Evolutionary conservation across 2,329 filamentous ascomycete species (phyloP).

Genomic region (Basipetospora chlamydospora): DNA sequence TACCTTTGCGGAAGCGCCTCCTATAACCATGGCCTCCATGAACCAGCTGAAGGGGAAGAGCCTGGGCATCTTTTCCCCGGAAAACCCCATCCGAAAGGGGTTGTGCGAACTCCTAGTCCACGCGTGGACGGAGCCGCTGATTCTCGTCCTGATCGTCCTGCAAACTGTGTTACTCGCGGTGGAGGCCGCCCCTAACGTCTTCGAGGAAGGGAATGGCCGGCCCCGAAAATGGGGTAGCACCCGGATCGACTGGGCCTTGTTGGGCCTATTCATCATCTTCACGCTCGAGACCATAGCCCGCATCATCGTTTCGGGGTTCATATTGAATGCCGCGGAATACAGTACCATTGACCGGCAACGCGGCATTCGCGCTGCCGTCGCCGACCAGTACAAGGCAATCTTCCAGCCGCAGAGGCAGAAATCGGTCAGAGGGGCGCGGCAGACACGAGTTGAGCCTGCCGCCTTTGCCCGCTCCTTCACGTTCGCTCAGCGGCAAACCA

Average conservation of each 20-base stretch:
- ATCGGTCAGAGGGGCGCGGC: constrained; percentile 41
- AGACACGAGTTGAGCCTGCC: constrained; percentile 34
- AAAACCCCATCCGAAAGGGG: constrained; percentile 57
- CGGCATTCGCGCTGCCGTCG: constrained; percentile 58
- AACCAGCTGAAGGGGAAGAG: constrained; percentile 83
- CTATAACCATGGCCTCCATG: constrained; percentile 9
- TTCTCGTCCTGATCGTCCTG: constrained; percentile 73
- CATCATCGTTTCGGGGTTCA: constrained; percentile 82
- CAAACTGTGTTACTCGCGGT: constrained; percentile 82
- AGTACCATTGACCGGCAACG: constrained; percentile 73
- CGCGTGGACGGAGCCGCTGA: constrained; percentile 71
- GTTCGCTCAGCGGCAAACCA: constrained; percentile 46
- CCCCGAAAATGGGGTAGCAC: constrained; percentile 50
- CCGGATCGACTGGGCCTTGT: constrained; percentile 64
- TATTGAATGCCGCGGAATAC: constrained; percentile 83
- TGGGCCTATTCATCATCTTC: constrained; percentile 77
- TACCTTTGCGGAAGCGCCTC: constrained; percentile 13
- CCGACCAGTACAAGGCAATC: constrained; percentile 61
- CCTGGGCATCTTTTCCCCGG: constrained; percentile 67
- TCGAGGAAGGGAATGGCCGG: constrained; percentile 43
- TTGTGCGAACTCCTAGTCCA: constrained; percentile 79
- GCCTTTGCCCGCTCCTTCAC: constrained; percentile 68
- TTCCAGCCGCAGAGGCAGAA: constrained; percentile 70
- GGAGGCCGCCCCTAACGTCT: constrained; percentile 62
- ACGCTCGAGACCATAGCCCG: constrained; percentile 72